Evolutionary conservation across 352 stramenopile genomes (phyloP).

Genomic region (Pythium angustatum): DNA sequence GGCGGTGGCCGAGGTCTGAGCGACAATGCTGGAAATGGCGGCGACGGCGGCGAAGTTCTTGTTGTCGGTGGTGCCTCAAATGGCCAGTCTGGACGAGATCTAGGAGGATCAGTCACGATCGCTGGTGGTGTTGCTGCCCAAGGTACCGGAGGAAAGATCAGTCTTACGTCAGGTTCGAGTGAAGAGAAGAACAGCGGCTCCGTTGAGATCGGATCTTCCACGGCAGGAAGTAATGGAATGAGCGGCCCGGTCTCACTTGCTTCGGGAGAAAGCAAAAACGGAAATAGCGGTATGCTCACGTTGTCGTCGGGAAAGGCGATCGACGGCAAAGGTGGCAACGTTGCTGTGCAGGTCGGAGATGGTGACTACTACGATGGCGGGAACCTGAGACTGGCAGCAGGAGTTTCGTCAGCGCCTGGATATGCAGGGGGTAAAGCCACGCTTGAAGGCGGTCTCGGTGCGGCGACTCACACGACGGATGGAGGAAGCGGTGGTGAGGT

Average conservation of each 20-base stretch:
- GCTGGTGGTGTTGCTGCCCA: conserved; percentile 51
- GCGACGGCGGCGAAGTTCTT: conserved; percentile 56
- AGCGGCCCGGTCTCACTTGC: conserved; percentile 55
- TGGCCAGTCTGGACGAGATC: conserved; percentile 55
- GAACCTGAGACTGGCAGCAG: conserved; percentile 58
- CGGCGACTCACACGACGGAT: conserved; percentile 80
- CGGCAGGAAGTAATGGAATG: conserved; percentile 49
- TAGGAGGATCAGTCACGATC: conserved; percentile 49
- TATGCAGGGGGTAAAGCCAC: conserved; percentile 52
- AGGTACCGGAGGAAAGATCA: conserved; percentile 51
- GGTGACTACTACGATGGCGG: conserved; percentile 63
- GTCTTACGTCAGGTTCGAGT: conserved; percentile 52
- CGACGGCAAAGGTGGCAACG: conserved; percentile 59
- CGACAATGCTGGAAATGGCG: conserved; percentile 71
- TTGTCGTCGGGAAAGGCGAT: conserved; percentile 48
- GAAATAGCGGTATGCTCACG: conserved; percentile 41
- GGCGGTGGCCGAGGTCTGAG: conserved; percentile 53
- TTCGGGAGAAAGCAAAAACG: conserved; percentile 29
- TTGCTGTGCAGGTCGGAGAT: conserved; percentile 56
- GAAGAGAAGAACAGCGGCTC: conserved; percentile 49
- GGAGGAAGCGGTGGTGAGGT: conserved; percentile 90
- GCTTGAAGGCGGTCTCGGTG: conserved; percentile 52
- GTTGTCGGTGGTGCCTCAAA: conserved; percentile 53
- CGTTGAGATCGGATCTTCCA: conserved; percentile 52
- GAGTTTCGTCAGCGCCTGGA: conserved; percentile 53